Conservation (phyloP, 805 yeast genomes). For the Suhomyces sp. region DNA sequence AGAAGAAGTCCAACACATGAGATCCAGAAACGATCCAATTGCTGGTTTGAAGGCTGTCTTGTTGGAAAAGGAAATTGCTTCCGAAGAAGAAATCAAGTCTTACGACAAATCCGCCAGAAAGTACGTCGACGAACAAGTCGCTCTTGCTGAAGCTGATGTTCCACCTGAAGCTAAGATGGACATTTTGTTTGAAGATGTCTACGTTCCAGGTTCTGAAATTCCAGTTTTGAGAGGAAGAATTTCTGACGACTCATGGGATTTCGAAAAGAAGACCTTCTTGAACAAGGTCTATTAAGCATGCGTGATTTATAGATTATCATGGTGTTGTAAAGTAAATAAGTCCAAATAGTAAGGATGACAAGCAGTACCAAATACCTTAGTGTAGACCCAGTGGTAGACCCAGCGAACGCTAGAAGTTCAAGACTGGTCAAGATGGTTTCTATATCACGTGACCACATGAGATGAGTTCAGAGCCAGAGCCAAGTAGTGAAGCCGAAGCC, state of each 20-base stretch:
- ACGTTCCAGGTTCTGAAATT: conserved; percentile 90
- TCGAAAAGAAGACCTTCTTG: conserved; percentile 48
- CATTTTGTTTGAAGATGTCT: conserved; percentile 93
- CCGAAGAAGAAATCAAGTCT: conserved; percentile 91
- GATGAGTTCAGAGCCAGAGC: background rate
- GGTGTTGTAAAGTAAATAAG: background rate
- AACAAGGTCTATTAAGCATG: conserved; percentile 42
- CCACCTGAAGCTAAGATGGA: conserved; percentile 95
- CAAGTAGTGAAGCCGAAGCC: background rate
- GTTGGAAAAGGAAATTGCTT: conserved; percentile 77
- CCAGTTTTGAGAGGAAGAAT: conserved; percentile 95
- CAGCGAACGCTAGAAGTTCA: background rate
- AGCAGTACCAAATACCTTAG: too few relatives aligned
- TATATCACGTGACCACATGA: background rate
- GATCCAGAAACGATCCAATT: conserved; percentile 97
- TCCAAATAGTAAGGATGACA: background rate
- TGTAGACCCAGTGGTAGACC: background rate
- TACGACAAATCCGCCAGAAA: conserved; percentile 96
- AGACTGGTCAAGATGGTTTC: background rate
- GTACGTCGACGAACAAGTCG: conserved; percentile 91
- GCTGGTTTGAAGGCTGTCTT: conserved; percentile 90
- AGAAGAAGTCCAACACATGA: conserved; percentile 99
- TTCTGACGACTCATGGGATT: conserved; percentile 92
- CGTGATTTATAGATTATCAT: background rate
- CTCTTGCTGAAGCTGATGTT: conserved; percentile 88